Conservation (phyloP, 106 monocot species). For the Phalaenopsis aphrodite region DNA sequence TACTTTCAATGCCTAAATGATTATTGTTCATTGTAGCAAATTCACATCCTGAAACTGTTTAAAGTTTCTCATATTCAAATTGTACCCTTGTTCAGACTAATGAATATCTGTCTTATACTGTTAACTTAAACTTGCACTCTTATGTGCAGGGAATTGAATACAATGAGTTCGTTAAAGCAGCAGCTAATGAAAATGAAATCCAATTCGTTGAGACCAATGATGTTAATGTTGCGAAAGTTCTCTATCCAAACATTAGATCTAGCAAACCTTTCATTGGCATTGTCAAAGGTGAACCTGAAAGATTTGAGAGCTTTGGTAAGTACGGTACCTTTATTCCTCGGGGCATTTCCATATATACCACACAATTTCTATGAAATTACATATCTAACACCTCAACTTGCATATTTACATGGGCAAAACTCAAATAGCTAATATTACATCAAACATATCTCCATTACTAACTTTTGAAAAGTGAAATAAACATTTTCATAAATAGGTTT, state of each 20-base stretch:
- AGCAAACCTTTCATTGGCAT: conserved; percentile 62
- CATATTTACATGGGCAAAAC: too few species aligned
- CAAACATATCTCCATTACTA: too few species aligned
- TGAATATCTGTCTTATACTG: background rate
- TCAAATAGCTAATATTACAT: too few species aligned
- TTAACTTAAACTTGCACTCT: background rate
- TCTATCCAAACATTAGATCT: conserved; percentile 50
- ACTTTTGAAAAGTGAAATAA: too few species aligned
- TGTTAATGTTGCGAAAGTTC: conserved; percentile 53
- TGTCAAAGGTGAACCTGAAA: conserved; percentile 87
- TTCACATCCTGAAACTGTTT: background rate
- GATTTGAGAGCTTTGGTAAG: conserved; percentile 74
- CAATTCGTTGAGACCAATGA: conserved; percentile 83
- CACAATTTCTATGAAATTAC: too few species aligned
- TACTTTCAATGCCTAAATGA: background rate
- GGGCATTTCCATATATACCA: too few species aligned
- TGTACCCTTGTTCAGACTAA: background rate
- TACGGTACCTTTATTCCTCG: background rate
- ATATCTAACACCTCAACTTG: too few species aligned
- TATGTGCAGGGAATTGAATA: conserved; percentile 57
- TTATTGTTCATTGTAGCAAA: background rate
- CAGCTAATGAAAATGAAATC: conserved; percentile 57
- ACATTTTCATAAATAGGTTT: too few species aligned
- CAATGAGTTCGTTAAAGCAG: conserved; percentile 84
- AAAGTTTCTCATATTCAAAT: background rate